phyloP scores from a whole-genome alignment of 1,284 basidiomycete genomes.

The Mycena sp. region DNA sequence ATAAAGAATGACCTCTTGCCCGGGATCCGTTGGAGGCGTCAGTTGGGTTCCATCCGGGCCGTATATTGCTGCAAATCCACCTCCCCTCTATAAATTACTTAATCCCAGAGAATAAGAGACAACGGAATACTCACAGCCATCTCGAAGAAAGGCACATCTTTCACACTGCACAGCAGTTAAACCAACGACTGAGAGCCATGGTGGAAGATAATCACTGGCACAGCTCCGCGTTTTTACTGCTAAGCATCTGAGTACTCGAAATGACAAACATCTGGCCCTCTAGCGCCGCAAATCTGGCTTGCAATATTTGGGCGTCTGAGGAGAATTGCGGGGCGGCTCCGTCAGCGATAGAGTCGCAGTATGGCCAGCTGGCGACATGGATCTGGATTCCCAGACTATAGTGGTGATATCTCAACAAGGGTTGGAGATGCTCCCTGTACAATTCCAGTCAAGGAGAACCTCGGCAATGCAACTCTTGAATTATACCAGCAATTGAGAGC shows the following conservation, averaged over 20 bases:
- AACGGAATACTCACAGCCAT: conserved; percentile 14
- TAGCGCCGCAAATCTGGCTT: conserved; percentile 23
- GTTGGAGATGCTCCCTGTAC: conserved; percentile 33
- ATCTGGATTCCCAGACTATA: conserved; percentile 31
- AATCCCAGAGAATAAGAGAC: neutral
- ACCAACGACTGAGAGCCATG: neutral
- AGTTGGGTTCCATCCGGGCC: conserved; percentile 28
- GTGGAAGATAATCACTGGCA: conserved; percentile 18
- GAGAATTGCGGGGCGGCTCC: conserved; percentile 24
- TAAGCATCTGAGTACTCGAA: conserved; percentile 27
- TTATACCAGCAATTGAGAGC: conserved; percentile 30
- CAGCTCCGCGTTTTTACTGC: conserved; percentile 22
- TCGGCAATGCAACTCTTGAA: neutral
- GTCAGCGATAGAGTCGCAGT: conserved; percentile 10
- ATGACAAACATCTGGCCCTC: conserved; percentile 34
- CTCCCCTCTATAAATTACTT: conserved; percentile 1
- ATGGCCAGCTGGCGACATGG: conserved; percentile 34
- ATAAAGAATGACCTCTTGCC: conserved; percentile 31
- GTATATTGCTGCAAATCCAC: conserved; percentile 34
- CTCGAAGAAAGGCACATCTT: conserved; percentile 13
- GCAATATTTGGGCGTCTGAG: conserved; percentile 24
- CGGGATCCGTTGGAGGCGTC: conserved; percentile 15
- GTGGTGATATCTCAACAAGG: conserved; percentile 30
- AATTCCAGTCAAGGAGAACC: neutral
- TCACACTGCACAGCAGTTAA: conserved; percentile 5